These are phyloP conservation scores for Pythium sukuiense DNA, from an alignment of 352 stramenopile genomes.

Conservation along the genomic window DNA sequence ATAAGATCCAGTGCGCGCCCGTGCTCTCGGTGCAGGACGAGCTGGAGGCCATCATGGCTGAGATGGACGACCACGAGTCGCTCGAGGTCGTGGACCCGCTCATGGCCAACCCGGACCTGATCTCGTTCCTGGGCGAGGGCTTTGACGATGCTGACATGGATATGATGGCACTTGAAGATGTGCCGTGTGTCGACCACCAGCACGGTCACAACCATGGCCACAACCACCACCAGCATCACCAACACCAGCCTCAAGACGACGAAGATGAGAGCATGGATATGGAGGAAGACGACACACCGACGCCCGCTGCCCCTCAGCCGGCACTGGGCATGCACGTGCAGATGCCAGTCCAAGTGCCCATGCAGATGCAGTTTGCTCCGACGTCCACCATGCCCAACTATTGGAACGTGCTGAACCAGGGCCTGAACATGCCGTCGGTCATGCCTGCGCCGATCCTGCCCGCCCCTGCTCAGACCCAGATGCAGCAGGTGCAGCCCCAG, in stretches of 20 bases:
- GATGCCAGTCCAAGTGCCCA: constrained; percentile 16
- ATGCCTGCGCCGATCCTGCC: constrained; percentile 14
- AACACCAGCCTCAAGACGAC: constrained; percentile 1
- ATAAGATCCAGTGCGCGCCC: constrained; percentile 56
- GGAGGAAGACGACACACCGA: constrained; percentile 12
- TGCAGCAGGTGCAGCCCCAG: constrained; percentile 11
- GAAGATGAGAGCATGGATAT: constrained; percentile 20
- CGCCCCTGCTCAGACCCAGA: constrained; percentile 1
- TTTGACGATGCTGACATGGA: constrained; percentile 62
- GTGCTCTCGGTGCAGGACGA: constrained; percentile 56
- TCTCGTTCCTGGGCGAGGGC: constrained; percentile 26
- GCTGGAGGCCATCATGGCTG: constrained; percentile 75
- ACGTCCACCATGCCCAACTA: constrained; percentile 82
- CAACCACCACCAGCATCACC: background rate
- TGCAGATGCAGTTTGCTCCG: constrained; percentile 51
- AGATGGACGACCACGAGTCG: constrained; percentile 45
- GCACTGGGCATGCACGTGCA: constrained; percentile 10
- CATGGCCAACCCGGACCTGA: constrained; percentile 26
- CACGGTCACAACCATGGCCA: background rate
- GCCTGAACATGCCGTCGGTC: constrained; percentile 28
- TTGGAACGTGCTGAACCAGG: constrained; percentile 85
- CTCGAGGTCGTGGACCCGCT: constrained; percentile 9
- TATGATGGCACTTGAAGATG: constrained; percentile 57
- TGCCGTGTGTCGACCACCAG: constrained; percentile 15
- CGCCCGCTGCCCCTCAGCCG: background rate